Evolutionary conservation across 129 eudicot species (phyloP).

Genomic region (Helianthus tuberosus): DNA sequence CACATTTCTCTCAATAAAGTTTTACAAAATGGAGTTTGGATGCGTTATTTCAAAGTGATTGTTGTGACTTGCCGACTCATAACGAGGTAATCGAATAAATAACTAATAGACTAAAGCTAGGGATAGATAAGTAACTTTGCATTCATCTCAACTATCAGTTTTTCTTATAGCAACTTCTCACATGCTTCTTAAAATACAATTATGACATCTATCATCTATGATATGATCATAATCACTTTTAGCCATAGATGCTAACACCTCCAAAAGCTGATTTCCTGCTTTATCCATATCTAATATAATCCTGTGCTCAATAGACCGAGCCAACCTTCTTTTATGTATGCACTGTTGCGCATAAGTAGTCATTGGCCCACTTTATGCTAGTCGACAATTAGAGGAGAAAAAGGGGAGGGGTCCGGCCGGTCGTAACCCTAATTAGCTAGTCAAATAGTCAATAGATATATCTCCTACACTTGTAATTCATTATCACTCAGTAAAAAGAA

Average conservation of each 20-base stretch:
- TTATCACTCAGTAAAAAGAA: too few relatives aligned
- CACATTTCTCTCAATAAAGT: not conserved
- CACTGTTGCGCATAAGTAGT: not conserved
- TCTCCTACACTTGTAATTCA: too few relatives aligned
- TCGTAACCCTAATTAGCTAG: too few relatives aligned
- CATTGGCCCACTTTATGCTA: too few relatives aligned
- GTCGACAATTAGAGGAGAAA: too few relatives aligned
- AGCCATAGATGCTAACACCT: not conserved
- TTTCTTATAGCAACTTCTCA: not conserved
- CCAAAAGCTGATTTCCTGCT: not conserved
- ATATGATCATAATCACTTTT: not conserved
- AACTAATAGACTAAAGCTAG: not conserved
- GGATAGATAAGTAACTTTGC: too few relatives aligned
- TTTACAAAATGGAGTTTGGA: not conserved
- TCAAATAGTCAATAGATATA: too few relatives aligned
- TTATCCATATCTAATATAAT: not conserved
- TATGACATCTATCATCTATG: not conserved
- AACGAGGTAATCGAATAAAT: not conserved
- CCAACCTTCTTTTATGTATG: constrained; percentile 14
- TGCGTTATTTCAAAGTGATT: not conserved
- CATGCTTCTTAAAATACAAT: not conserved
- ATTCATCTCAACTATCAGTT: constrained; percentile 1
- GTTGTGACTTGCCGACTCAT: not conserved
- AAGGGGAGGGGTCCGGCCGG: too few relatives aligned
- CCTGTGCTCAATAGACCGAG: constrained; percentile 7